Conservation (phyloP, 352 stramenopile genomes). For the Globisporangium yorkense region DNA sequence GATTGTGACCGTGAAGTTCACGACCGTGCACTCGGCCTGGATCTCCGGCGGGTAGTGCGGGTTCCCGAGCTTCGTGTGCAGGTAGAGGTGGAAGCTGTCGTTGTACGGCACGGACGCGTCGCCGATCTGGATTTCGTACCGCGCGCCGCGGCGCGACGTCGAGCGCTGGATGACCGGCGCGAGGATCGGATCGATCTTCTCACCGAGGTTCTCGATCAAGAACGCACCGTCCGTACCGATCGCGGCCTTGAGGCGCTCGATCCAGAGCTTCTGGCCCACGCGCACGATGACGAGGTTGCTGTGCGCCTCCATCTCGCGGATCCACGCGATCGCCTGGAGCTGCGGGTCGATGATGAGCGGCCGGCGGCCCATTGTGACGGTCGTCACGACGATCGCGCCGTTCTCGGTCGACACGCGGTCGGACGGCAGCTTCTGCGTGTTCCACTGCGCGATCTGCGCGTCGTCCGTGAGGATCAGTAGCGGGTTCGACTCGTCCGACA, state of each 20-base stretch:
- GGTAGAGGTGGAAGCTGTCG: constrained; percentile 90
- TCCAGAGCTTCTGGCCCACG: constrained; percentile 92
- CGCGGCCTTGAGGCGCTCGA: constrained; percentile 91
- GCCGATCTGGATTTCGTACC: constrained; percentile 93
- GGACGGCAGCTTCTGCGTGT: constrained; percentile 89
- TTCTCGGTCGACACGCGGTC: constrained; percentile 94
- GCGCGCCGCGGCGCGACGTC: constrained; percentile 89
- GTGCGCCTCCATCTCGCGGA: constrained; percentile 88
- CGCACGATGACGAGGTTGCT: constrained; percentile 93
- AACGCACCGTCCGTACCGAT: constrained; percentile 91
- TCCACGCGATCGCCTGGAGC: constrained; percentile 92
- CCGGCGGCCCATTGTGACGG: constrained; percentile 83
- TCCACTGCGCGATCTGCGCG: constrained; percentile 92
- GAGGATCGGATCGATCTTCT: constrained; percentile 93
- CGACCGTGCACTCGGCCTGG: constrained; percentile 92
- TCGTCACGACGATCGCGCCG: constrained; percentile 90
- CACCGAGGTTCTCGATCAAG: constrained; percentile 93
- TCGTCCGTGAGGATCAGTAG: constrained; percentile 90
- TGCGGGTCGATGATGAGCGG: constrained; percentile 94
- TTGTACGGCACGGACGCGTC: constrained; percentile 94
- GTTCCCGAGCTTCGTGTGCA: constrained; percentile 94
- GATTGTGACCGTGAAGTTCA: constrained; percentile 95
- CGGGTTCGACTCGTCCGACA: constrained; percentile 88
- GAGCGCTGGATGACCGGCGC: constrained; percentile 92
- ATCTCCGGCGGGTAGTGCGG: constrained; percentile 94